A percentile compares a stretch with the other conserved stretches of the same genome.
Evolutionary conservation across 2,329 filamentous ascomycete genomes (phyloP).

Genomic region (Colletotrichum zoysiae): DNA sequence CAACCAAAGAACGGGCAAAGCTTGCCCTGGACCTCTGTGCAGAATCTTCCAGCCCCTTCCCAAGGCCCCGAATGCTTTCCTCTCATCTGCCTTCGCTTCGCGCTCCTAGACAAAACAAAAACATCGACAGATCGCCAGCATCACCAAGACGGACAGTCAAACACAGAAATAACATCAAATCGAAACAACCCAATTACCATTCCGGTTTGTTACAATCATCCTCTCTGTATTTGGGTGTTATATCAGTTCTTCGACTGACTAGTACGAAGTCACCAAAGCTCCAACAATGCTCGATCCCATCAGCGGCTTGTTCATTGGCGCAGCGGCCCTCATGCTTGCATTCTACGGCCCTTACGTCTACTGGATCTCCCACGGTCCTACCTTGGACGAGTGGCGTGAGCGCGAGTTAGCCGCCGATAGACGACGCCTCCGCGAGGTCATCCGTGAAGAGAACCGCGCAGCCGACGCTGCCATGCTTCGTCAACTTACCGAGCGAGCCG

Average conservation of each 20-base stretch:
- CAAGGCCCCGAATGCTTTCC: background rate
- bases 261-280: background rate
- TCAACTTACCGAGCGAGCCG: background rate
- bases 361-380: background rate
- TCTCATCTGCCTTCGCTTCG: background rate
- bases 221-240: too few relatives aligned
- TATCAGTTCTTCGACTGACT: background rate
- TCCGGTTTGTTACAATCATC: background rate
- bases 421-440: background rate
- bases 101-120: background rate
- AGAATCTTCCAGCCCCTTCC: background rate
- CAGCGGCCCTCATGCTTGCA: background rate
- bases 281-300: background rate
- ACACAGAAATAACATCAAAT: background rate
- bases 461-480: background rate
- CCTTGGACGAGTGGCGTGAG: background rate
- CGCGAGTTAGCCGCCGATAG: conserved; percentile 1
- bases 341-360: background rate
- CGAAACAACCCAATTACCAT: background rate
- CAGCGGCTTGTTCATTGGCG: background rate
- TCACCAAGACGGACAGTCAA: background rate
- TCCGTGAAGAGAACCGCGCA: background rate
- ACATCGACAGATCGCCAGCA: background rate
- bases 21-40: background rate
- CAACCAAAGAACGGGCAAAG: background rate